Conservation (phyloP, 768 basidiomycete species). For the Leccinellum albellum region DNA sequence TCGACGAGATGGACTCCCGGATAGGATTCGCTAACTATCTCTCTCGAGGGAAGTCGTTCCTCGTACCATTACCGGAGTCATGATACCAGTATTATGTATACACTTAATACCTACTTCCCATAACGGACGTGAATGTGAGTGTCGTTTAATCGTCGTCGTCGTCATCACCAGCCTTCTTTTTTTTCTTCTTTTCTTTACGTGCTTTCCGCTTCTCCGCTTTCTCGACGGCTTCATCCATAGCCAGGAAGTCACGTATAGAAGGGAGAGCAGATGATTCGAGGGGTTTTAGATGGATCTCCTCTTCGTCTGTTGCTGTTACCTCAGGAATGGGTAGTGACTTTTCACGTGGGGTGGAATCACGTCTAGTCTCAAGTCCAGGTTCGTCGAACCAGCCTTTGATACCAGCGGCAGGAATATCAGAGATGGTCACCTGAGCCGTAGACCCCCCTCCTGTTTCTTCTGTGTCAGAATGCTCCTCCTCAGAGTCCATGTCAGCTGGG, state of each 20-base stretch:
- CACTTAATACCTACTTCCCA: conserved; percentile 4
- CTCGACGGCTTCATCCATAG: conserved; percentile 66
- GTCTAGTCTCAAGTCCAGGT: conserved; percentile 27
- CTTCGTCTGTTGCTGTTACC: conserved; percentile 19
- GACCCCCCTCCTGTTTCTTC: conserved; percentile 13
- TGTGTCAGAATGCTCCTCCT: conserved; percentile 27
- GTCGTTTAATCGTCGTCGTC: conserved; percentile 29
- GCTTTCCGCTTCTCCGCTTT: conserved; percentile 65
- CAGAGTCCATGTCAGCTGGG: conserved; percentile 52
- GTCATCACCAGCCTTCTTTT: conserved; percentile 29
- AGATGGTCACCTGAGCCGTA: conserved; percentile 9
- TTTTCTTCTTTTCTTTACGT: conserved; percentile 71
- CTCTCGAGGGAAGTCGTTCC: conserved; percentile 47
- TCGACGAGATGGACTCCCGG: conserved; percentile 74
- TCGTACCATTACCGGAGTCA: conserved; percentile 11
- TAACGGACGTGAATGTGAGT: neutral
- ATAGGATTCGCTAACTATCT: conserved; percentile 59
- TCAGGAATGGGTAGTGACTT: conserved; percentile 14
- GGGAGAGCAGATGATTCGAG: conserved; percentile 78
- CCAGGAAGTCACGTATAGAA: conserved; percentile 79
- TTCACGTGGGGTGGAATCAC: conserved; percentile 2
- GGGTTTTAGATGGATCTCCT: conserved; percentile 60
- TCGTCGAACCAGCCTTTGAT: conserved; percentile 47
- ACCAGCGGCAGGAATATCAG: conserved; percentile 1
- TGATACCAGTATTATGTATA: neutral